phyloP scores from a whole-genome alignment of 495 filamentous ascomycete species.

The Staphylotrichum longicolle region DNA sequence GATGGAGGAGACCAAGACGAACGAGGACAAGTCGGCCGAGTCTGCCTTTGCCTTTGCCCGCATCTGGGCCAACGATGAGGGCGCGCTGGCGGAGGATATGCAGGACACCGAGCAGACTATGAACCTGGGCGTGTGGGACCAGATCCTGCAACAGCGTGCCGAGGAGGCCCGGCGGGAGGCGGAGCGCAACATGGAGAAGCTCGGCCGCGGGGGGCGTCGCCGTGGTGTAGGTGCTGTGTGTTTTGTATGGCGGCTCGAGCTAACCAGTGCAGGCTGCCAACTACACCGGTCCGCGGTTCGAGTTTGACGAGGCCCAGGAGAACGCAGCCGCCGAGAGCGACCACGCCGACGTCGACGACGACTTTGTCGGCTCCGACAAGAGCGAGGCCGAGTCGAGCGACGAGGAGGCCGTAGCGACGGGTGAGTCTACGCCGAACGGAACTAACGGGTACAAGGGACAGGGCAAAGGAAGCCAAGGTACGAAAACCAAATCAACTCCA shows the following conservation, averaged over 20 bases:
- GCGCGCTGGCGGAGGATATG: slow-evolving; percentile 55
- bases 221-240: slow-evolving; percentile 44
- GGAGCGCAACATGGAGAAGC: slow-evolving; percentile 58
- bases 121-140: slow-evolving; percentile 77
- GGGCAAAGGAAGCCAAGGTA: slow-evolving; percentile 20
- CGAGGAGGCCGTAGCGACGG: slow-evolving; percentile 18
- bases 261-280: slow-evolving; percentile 32
- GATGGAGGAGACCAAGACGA: slow-evolving; percentile 65
- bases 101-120: slow-evolving; percentile 51
- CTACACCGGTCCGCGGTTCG: slow-evolving; percentile 27
- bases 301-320: slow-evolving; percentile 32
- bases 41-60: slow-evolving; percentile 86
- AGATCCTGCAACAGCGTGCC: slow-evolving; percentile 79
- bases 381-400: slow-evolving; percentile 30
- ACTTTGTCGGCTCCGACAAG: slow-evolving; percentile 36
- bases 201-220: slow-evolving; percentile 79
- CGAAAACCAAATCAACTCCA: slow-evolving; percentile 15
- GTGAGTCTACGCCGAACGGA: slow-evolving; percentile 22
- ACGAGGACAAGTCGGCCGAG: slow-evolving; percentile 58
- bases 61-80: slow-evolving; percentile 85
- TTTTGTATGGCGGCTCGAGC: neutral
- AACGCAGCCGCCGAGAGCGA: slow-evolving; percentile 31
- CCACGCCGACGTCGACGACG: slow-evolving; percentile 30
- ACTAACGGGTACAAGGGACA: slow-evolving; percentile 16
- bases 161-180: slow-evolving; percentile 68